These are phyloP conservation scores for Lipomyces starkeyi DNA, from an alignment of 805 yeast genomes.

Conservation along the genomic window DNA sequence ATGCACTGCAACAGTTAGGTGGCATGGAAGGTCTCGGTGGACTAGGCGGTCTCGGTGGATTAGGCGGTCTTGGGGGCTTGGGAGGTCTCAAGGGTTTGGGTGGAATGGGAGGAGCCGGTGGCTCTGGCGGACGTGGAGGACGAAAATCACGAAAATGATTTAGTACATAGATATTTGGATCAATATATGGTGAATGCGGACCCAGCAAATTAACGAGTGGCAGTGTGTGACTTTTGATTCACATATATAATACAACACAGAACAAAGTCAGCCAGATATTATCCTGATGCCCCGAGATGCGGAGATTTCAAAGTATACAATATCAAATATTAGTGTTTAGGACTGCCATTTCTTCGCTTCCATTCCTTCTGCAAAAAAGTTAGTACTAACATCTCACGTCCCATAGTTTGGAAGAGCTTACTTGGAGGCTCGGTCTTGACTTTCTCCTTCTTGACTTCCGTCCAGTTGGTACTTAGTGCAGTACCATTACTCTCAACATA, in stretches of 20 bases:
- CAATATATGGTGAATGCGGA: neutral
- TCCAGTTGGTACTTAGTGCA: constrained; percentile 91
- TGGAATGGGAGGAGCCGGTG: constrained; percentile 18
- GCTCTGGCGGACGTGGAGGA: constrained; percentile 11
- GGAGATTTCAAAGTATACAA: neutral
- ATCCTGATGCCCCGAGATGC: constrained; percentile 1
- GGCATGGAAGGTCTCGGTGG: constrained; percentile 33
- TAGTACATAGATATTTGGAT: neutral
- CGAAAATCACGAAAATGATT: constrained; percentile 6
- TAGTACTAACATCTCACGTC: neutral
- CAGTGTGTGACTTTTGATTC: neutral
- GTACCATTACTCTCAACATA: constrained; percentile 94
- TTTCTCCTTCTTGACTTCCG: constrained; percentile 69
- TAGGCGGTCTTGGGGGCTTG: constrained; percentile 22
- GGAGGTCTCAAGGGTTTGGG: constrained; percentile 27
- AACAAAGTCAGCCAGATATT: neutral
- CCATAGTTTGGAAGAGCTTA: constrained; percentile 7
- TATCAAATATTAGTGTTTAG: neutral
- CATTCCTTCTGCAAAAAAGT: constrained; percentile 29
- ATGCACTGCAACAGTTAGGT: constrained; percentile 21
- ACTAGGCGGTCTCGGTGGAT: constrained; percentile 29
- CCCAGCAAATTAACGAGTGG: neutral
- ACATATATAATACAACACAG: neutral
- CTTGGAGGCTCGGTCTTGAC: constrained; percentile 73
- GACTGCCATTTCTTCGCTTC: constrained; percentile 32